These are phyloP conservation scores for Stentor roeselii DNA, from an alignment of 73 alveolate genomes.

Conservation along the genomic window DNA sequence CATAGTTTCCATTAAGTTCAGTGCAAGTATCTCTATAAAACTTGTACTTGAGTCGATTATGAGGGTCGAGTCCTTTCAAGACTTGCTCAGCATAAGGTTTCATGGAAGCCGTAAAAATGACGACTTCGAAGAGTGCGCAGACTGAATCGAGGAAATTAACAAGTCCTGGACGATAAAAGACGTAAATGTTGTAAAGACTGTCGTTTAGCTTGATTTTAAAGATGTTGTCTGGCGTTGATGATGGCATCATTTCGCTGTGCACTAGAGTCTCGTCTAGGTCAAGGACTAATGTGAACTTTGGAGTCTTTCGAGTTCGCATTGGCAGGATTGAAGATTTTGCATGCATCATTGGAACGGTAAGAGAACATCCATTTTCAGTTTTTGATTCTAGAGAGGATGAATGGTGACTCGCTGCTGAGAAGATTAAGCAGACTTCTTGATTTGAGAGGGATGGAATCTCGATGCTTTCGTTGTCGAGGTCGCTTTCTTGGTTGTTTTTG, in stretches of 20 bases:
- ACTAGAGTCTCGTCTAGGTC: slow-evolving; percentile 11
- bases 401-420: too few relatives aligned
- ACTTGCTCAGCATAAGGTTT: slow-evolving; percentile 58
- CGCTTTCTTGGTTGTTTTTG: too few relatives aligned
- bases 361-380: too few relatives aligned
- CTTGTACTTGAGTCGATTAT: slow-evolving; percentile 30
- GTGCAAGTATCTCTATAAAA: slow-evolving; percentile 82
- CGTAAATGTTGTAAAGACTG: slow-evolving; percentile 36
- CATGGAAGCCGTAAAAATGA: slow-evolving; percentile 67
- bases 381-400: too few relatives aligned
- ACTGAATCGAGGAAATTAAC: slow-evolving; percentile 54
- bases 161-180: slow-evolving; percentile 51
- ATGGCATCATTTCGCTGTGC: not conserved
- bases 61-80: slow-evolving; percentile 38
- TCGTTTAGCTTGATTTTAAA: not conserved
- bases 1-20: slow-evolving; percentile 47
- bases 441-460: too few relatives aligned
- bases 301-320: too few relatives aligned
- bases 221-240: not conserved
- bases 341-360: too few relatives aligned
- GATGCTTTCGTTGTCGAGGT: too few relatives aligned
- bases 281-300: not conserved
- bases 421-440: too few relatives aligned
- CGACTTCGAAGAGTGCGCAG: slow-evolving; percentile 44
- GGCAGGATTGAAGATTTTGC: too few relatives aligned